These are phyloP conservation scores for Debaryomyces sp. DNA, from an alignment of 1,139 yeast species.

Conservation along the genomic window DNA sequence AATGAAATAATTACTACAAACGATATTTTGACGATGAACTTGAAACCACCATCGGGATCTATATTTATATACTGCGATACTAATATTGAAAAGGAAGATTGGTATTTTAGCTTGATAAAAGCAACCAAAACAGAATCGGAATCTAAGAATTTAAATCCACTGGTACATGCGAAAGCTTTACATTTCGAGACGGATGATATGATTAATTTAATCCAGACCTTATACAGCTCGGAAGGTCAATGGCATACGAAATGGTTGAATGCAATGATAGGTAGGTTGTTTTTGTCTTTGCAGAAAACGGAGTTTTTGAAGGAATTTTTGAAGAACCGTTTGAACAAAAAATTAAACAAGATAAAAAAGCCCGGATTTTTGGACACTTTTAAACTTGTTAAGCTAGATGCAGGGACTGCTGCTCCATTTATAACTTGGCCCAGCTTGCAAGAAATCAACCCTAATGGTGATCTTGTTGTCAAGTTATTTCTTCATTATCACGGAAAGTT, in stretches of 20 bases:
- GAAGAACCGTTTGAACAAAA: constrained; percentile 62
- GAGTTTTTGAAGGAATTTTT: constrained; percentile 61
- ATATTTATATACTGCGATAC: constrained; percentile 77
- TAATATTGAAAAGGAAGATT: constrained; percentile 84
- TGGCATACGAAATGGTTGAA: constrained; percentile 87
- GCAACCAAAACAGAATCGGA: constrained; percentile 56
- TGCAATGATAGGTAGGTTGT: constrained; percentile 80
- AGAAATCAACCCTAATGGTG: constrained; percentile 81
- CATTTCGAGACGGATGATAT: constrained; percentile 74
- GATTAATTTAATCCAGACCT: constrained; percentile 70
- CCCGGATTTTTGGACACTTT: constrained; percentile 90
- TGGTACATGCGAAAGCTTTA: constrained; percentile 66
- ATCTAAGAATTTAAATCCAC: constrained; percentile 27
- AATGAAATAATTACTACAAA: constrained; percentile 19
- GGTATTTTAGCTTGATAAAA: constrained; percentile 83
- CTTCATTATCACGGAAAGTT: constrained; percentile 74
- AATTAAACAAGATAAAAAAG: constrained; percentile 74
- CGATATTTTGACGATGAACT: constrained; percentile 25
- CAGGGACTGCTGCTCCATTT: constrained; percentile 82
- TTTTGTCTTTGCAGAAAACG: constrained; percentile 75
- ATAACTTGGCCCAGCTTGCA: constrained; percentile 71
- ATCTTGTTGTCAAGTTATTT: constrained; percentile 61
- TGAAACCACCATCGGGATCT: constrained; percentile 54
- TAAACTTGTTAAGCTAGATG: constrained; percentile 67
- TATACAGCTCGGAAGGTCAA: constrained; percentile 83